Base-by-base conservation (phyloP, 768 basidiomycete species). In the Phylloporus sp. region DNA sequence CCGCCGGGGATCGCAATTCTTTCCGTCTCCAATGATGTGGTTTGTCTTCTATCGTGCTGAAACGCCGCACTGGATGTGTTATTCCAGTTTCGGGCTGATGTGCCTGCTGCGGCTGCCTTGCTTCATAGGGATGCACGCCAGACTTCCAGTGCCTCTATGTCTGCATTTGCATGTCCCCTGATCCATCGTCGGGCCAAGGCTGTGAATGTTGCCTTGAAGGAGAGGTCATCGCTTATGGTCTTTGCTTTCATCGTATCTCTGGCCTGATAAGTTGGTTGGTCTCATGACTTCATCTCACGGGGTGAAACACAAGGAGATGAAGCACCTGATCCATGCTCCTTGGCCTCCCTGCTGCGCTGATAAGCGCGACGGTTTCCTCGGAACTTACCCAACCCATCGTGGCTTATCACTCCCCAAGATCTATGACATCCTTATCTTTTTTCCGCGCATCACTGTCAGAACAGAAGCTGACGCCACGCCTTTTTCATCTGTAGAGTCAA, bases 401-500 rank as follows among this genome's bases (percentile, higher is more conserved):
- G 43, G 40, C 12, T 41, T 29, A 41, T 56, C 55, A 24, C 12
- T 43, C 38, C 43, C 50, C 58, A 43, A 40, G 47, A 54, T 32
- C 34, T 54, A 27, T 50, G 29, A 46, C 51, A 36, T 48, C 23
- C 45, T 32, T 39, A 24, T 43, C 50, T 22, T 40, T 11, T 47
- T n/a, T 36, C 27, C 42, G 18, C 32, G 10, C 40, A 39, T 53
- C 38, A 29, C 18, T 45, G 31, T 32, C 18, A 38, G 45, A 53
- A 57, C 52, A 47, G 50, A 61, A 44, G 54, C 62, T 69, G 47
- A 70, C 51, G n/a, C 13, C 12, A 15, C 11, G 2, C 34, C 49
- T 56, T 61, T 61, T 56, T 61, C 50, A 58, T 61, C 56, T 64
- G 60, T 69, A 91, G 91, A 55, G 87, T 88, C 49, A 81, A 81